phyloP scores from a whole-genome alignment of 2,329 filamentous ascomycete genomes.

The Dactylellina cionopaga region DNA sequence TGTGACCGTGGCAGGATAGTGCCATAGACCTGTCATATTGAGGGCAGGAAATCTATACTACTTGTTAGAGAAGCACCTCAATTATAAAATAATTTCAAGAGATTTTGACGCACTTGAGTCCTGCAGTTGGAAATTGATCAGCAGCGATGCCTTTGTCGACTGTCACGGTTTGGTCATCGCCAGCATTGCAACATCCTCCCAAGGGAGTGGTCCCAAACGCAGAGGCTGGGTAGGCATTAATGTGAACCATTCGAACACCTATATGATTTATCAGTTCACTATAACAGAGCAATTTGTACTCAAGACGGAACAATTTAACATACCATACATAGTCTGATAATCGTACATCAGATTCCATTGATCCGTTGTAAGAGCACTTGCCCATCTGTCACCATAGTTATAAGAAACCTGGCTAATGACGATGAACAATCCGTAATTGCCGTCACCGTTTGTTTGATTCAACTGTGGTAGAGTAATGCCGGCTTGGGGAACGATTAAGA shows the following conservation, averaged over 20 bases:
- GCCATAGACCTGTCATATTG: slow-evolving; percentile 65
- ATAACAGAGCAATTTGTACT: slow-evolving; percentile 69
- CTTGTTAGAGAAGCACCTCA: neutral
- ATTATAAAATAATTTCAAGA: neutral
- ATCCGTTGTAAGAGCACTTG: slow-evolving; percentile 67
- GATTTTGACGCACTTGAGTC: slow-evolving; percentile 63
- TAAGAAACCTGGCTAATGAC: slow-evolving; percentile 68
- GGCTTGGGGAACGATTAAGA: slow-evolving; percentile 67
- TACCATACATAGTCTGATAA: slow-evolving; percentile 70
- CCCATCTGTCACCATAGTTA: slow-evolving; percentile 65
- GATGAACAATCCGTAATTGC: slow-evolving; percentile 71
- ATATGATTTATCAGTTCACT: slow-evolving; percentile 62
- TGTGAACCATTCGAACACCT: slow-evolving; percentile 70
- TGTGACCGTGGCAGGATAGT: slow-evolving; percentile 69
- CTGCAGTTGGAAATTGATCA: slow-evolving; percentile 67
- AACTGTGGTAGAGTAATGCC: slow-evolving; percentile 67
- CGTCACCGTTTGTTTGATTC: slow-evolving; percentile 64
- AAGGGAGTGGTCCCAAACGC: slow-evolving; percentile 64
- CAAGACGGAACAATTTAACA: no score
- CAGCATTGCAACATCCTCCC: slow-evolving; percentile 65
- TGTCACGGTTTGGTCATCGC: slow-evolving; percentile 66
- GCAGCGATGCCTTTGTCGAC: slow-evolving; percentile 64
- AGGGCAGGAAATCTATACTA: slow-evolving; percentile 36
- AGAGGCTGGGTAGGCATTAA: slow-evolving; percentile 68
- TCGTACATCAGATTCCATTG: slow-evolving; percentile 69